phyloP scores from a whole-genome alignment of 208 protist species.

The Phytomonas francai region DNA sequence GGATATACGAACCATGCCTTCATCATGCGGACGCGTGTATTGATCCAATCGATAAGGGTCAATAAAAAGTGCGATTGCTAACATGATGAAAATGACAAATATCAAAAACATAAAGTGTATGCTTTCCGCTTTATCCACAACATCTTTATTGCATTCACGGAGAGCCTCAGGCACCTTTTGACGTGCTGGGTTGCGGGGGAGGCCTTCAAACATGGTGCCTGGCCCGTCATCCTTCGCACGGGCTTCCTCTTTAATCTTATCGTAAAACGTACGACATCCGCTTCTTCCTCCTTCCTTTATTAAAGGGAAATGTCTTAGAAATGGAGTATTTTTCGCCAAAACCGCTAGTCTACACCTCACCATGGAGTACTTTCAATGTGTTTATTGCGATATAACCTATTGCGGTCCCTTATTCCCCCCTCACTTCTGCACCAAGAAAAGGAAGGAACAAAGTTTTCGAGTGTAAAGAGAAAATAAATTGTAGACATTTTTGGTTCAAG shows the following conservation, averaged over 20 bases:
- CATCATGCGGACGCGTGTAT: conserved; percentile 37
- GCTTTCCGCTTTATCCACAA: conserved; percentile 31
- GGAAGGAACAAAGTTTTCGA: too few species aligned
- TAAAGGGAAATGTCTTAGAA: too few species aligned
- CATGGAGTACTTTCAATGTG: too few species aligned
- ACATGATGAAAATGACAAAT: conserved; percentile 15
- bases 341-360: too few species aligned
- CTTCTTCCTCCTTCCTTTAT: too few species aligned
- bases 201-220: conserved; percentile 49
- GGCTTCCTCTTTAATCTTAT: conserved; percentile 43
- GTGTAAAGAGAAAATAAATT: too few species aligned
- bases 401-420: too few species aligned
- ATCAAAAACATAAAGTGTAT: conserved; percentile 31
- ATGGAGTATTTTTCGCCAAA: too few species aligned
- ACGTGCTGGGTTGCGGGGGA: conserved; percentile 32
- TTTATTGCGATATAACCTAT: too few species aligned
- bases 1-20: conserved; percentile 7
- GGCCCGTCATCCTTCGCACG: conserved; percentile 44
- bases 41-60: conserved; percentile 37
- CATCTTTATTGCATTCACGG: conserved; percentile 27
- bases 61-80: conserved; percentile 14
- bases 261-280: conserved; percentile 39
- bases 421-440: too few species aligned
- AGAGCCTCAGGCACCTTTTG: conserved; percentile 45
- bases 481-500: too few species aligned